These are phyloP conservation scores for Spathaspora passalidarum DNA, from an alignment of 805 yeast genomes.

Conservation along the genomic window DNA sequence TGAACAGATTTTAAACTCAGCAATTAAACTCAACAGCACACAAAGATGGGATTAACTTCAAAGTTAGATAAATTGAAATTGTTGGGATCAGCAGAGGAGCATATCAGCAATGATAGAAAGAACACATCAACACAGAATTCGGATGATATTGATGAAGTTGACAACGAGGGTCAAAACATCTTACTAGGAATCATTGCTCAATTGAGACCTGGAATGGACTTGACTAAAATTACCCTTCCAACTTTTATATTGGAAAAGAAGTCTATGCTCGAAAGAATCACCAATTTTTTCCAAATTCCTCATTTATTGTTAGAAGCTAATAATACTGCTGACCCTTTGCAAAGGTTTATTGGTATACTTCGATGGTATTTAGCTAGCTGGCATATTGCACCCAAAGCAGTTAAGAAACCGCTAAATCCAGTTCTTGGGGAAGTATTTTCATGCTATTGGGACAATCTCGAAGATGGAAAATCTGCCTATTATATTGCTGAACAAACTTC, in stretches of 20 bases:
- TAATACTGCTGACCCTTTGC: constrained; percentile 50
- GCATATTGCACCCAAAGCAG: constrained; percentile 99
- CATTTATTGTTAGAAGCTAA: constrained; percentile 71
- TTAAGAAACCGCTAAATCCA: constrained; percentile 94
- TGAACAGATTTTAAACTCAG: too few relatives aligned
- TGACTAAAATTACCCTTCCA: constrained; percentile 88
- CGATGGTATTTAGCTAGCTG: constrained; percentile 93
- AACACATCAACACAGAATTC: constrained; percentile 15
- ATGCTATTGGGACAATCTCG: constrained; percentile 88
- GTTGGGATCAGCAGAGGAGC: neutral
- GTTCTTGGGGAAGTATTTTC: constrained; percentile 88
- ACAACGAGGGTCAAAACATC: constrained; percentile 84
- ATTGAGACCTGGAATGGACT: constrained; percentile 87
- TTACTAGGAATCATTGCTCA: constrained; percentile 85
- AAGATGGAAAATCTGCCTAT: constrained; percentile 64
- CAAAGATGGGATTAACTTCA: constrained; percentile 22
- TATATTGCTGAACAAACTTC: constrained; percentile 93
- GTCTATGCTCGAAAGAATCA: constrained; percentile 93
- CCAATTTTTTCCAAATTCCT: constrained; percentile 84
- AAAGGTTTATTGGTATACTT: constrained; percentile 70
- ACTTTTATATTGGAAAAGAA: constrained; percentile 93
- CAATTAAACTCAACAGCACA: neutral
- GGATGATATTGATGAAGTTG: constrained; percentile 90
- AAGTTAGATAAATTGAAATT: constrained; percentile 21
- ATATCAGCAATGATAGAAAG: constrained; percentile 6